phyloP scores from a whole-genome alignment of 1,284 basidiomycete genomes.

The Malassezia pachydermatis region DNA sequence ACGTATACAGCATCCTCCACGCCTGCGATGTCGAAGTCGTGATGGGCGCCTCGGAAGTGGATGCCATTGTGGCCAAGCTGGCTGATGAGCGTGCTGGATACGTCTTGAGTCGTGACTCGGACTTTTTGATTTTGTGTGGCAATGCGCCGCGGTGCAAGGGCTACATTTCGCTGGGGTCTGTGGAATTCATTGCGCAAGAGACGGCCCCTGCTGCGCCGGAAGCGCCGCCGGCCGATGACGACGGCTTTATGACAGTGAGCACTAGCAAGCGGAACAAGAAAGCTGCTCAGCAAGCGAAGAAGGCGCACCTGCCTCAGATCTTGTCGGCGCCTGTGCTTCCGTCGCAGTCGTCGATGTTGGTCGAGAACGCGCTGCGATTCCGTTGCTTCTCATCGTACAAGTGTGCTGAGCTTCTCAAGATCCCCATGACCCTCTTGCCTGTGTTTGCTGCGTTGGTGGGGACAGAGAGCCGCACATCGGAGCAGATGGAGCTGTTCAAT shows the following conservation, averaged over 20 bases:
- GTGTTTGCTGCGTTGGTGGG: constrained; percentile 15
- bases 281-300: constrained; percentile 10
- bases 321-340: constrained; percentile 14
- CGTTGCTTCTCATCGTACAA: constrained; percentile 15
- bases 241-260: constrained; percentile 13
- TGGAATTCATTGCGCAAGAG: constrained; percentile 13
- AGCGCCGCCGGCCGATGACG: constrained; percentile 10
- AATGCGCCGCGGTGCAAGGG: constrained; percentile 18
- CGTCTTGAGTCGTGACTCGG: constrained; percentile 19
- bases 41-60: constrained; percentile 19
- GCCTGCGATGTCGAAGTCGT: constrained; percentile 5
- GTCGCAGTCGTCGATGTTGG: neutral
- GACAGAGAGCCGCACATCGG: constrained; percentile 12
- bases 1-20: constrained; percentile 8
- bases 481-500: constrained; percentile 12
- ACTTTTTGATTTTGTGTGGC: constrained; percentile 16
- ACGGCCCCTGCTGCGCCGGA: constrained; percentile 4
- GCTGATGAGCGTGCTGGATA: constrained; percentile 18
- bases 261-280: constrained; percentile 12
- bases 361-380: constrained; percentile 9
- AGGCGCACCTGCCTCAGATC: constrained; percentile 13
- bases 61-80: constrained; percentile 13
- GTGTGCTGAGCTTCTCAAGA: constrained; percentile 13
- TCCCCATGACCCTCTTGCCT: constrained; percentile 14
- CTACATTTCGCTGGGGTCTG: constrained; percentile 4